These are phyloP conservation scores for Entomortierella parvispora DNA, from an alignment of 192 early-diverging fungal genomes.

Conservation along the genomic window DNA sequence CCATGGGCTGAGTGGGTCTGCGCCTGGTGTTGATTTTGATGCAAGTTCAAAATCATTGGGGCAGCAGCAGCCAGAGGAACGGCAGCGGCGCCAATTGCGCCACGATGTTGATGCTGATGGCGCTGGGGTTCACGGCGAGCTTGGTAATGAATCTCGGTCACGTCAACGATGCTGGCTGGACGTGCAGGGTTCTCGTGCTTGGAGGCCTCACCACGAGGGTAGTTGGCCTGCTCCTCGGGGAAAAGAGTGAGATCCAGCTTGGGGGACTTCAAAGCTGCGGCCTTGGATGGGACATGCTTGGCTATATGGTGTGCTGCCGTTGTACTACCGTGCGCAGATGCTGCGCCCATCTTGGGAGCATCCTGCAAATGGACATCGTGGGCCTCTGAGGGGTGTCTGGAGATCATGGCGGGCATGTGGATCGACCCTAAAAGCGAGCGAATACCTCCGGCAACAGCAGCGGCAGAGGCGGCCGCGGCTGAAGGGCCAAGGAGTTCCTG, in stretches of 20 bases:
- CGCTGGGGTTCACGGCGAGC: too few species aligned
- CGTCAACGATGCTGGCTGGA: neutral
- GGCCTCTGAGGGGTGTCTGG: neutral
- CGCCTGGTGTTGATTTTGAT: neutral
- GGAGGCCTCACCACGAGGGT: slow-evolving; percentile 6
- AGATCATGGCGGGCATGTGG: slow-evolving; percentile 3
- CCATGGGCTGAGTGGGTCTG: neutral
- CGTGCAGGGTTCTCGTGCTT: slow-evolving; percentile 8
- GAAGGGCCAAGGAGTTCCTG: neutral
- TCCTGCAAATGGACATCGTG: neutral
- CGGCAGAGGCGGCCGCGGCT: neutral
- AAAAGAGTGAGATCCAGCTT: slow-evolving; percentile 15
- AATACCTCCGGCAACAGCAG: slow-evolving; percentile 6
- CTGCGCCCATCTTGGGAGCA: neutral
- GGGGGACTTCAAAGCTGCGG: slow-evolving; percentile 16
- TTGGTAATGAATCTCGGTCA: slow-evolving; percentile 9
- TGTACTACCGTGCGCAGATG: neutral
- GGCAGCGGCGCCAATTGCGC: too few species aligned
- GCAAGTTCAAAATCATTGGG: too few species aligned
- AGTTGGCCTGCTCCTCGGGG: slow-evolving; percentile 35
- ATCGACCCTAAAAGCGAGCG: slow-evolving; percentile 3
- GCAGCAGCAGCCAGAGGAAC: too few species aligned
- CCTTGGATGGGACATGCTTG: slow-evolving; percentile 10
- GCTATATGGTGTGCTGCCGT: neutral
- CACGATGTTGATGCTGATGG: too few species aligned